Evolutionary conservation across 2,329 filamentous ascomycete genomes (phyloP), one percentile per base, ranked within the genome.

Genomic region (Hirsutella minnesotensis): DNA sequence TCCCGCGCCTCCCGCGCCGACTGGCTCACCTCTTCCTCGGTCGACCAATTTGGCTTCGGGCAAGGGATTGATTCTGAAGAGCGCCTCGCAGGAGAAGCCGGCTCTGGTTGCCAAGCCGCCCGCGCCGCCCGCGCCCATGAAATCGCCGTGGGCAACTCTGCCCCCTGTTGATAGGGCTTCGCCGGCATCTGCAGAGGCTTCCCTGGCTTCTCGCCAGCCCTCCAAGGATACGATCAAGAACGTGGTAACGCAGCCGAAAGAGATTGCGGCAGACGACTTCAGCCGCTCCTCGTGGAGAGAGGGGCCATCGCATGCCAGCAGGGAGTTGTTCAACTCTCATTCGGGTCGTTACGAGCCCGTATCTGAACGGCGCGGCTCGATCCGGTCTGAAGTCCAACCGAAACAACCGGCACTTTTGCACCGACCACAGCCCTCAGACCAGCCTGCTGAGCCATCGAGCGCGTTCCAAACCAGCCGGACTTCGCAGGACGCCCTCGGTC

Each of bases 201-300:
- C 70, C 9, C 50, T 56, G 15, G 52, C 56, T 41, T 56, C 66
- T 51, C 73, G 77, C 22, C 70, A 70, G 47, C 63, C 71, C 44
- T 63, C 67, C 19, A 72, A 69, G 53, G 80, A 86, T 43, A 66
- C 69, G 5, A 68, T 72, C 45, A 79, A 81, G 47, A 66, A 66
- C 42, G 66, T 69, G 50, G 66, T 68, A 16, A 69, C 70, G 40
- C 70, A 69, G 16, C 69, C 56, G 0, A 86, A 87, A 56, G 89
- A 96, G 58, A 94, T 95, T 49, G 86, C 88, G 5, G 85, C 89
- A 0, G 92, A 96, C 60, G 90, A 95, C 51, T 96, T 95, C 56
- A 94, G 83, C 58, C 77, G 92, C 48, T 78, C 82, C 41, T 76
- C 81, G 29, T 94, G 86, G 81, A 76, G 84, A 54, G 87, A 95